Evolutionary conservation across 2,329 filamentous ascomycete species (phyloP).

Genomic region (Chrysoporthe austroafricana): DNA sequence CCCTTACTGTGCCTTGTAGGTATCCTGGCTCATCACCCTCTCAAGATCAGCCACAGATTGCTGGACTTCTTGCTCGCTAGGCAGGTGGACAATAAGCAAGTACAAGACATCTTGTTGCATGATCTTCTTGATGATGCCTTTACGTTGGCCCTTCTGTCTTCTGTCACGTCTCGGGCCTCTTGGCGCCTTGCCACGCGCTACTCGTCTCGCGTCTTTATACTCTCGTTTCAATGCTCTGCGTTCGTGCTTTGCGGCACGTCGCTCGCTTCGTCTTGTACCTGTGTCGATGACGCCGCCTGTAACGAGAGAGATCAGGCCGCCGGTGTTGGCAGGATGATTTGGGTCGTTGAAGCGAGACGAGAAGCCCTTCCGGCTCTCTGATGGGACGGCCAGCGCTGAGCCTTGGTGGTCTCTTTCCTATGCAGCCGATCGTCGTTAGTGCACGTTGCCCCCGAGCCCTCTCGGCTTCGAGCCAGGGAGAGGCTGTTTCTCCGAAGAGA

Average conservation of each 20-base stretch:
- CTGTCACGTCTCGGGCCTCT: conserved; percentile 8
- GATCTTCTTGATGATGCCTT: conserved; percentile 22
- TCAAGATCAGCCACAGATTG: conserved; percentile 29
- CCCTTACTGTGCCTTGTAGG: neutral
- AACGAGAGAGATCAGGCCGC: conserved; percentile 49
- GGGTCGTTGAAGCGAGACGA: conserved; percentile 54
- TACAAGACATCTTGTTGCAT: conserved; percentile 50
- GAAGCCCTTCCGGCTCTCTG: conserved; percentile 41
- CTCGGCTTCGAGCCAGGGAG: conserved; percentile 1
- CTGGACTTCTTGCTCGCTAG: conserved; percentile 46
- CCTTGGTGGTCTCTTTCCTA: conserved; percentile 45
- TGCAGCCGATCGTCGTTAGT: neutral
- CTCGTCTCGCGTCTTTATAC: conserved; percentile 14
- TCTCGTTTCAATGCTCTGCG: conserved; percentile 17
- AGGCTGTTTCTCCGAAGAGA: neutral
- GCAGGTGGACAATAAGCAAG: conserved; percentile 55
- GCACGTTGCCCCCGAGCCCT: neutral
- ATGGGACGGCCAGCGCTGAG: conserved; percentile 40
- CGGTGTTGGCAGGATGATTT: conserved; percentile 53
- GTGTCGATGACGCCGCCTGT: conserved; percentile 48
- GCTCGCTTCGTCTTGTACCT: conserved; percentile 25
- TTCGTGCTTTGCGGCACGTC: conserved; percentile 17
- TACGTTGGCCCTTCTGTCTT: conserved; percentile 15
- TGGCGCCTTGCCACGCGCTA: conserved; percentile 18
- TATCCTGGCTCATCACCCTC: conserved; percentile 5